These are phyloP conservation scores for Cordyceps tenuipes DNA, from an alignment of 2,329 filamentous ascomycete species.

Conservation along the genomic window DNA sequence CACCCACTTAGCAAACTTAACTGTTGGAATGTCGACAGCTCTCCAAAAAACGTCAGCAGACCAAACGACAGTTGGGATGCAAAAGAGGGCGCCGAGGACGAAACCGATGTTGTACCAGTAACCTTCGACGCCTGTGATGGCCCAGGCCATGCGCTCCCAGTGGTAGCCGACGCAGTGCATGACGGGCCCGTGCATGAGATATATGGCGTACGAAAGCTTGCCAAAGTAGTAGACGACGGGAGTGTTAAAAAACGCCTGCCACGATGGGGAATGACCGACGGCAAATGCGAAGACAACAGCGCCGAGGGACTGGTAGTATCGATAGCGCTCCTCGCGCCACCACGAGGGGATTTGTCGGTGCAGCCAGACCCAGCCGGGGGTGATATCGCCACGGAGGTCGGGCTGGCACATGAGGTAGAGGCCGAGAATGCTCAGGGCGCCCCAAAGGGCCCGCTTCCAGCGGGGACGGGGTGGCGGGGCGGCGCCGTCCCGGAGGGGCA, in stretches of 20 bases:
- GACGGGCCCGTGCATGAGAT: conserved; percentile 52
- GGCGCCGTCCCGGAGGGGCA: conserved; percentile 20
- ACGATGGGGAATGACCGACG: conserved; percentile 36
- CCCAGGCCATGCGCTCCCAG: conserved; percentile 40
- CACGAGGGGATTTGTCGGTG: conserved; percentile 39
- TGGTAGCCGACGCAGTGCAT: conserved; percentile 46
- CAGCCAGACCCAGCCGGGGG: conserved; percentile 45
- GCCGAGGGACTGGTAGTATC: conserved; percentile 49
- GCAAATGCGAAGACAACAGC: conserved; percentile 44
- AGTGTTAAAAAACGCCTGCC: conserved; percentile 44
- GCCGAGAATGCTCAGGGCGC: conserved; percentile 35
- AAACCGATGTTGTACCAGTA: conserved; percentile 39
- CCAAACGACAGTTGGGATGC: conserved; percentile 45
- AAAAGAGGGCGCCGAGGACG: conserved; percentile 36
- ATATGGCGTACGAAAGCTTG: conserved; percentile 52
- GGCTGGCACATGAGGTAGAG: conserved; percentile 43
- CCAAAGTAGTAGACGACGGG: conserved; percentile 48
- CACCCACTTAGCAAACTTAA: conserved; percentile 48
- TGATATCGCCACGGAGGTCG: conserved; percentile 33
- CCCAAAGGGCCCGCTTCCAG: conserved; percentile 27
- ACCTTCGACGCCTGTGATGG: conserved; percentile 38
- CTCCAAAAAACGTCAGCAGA: conserved; percentile 49
- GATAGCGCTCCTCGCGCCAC: conserved; percentile 40
- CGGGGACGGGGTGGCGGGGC: neutral
- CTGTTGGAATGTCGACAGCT: conserved; percentile 45